A percentile compares a stretch with the other conserved stretches of the same genome.
Conservation (phyloP, 169 alveolate species). For the Plasmodium chabaudi region DNA sequence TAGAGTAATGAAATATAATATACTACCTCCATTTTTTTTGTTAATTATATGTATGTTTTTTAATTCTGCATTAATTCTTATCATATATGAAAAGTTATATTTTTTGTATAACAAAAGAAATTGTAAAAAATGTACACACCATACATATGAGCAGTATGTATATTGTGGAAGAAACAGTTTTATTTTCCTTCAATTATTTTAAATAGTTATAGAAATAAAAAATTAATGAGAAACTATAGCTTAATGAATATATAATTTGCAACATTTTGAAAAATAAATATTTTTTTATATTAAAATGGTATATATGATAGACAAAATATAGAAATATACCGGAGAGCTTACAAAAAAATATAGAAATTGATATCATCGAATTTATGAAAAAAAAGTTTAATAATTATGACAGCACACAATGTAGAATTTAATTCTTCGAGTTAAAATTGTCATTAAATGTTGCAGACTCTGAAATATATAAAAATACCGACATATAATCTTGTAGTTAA, state of each 20-base stretch:
- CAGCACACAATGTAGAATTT: slow-evolving; percentile 58
- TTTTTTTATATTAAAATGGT: background rate
- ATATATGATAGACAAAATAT: slow-evolving; percentile 4
- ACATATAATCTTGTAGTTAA: slow-evolving; percentile 11
- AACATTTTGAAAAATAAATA: background rate
- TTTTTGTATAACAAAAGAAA: background rate
- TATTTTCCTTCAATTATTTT: background rate
- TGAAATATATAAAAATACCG: slow-evolving; percentile 8
- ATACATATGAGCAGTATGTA: background rate
- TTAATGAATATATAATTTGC: background rate
- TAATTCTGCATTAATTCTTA: background rate
- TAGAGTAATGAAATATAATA: slow-evolving; percentile 23
- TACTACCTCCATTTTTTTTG: background rate
- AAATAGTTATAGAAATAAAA: background rate
- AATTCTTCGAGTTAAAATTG: slow-evolving; percentile 6
- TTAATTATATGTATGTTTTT: background rate
- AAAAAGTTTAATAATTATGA: slow-evolving; percentile 3
- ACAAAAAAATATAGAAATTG: background rate
- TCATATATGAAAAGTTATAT: background rate
- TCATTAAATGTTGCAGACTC: background rate
- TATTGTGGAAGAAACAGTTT: background rate
- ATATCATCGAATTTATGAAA: background rate
- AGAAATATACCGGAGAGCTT: slow-evolving; percentile 26
- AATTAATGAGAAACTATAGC: background rate
- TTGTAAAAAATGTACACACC: background rate